These are phyloP conservation scores for Pseudopithomyces maydicus DNA, from an alignment of 2,329 filamentous ascomycete species.

Conservation along the genomic window DNA sequence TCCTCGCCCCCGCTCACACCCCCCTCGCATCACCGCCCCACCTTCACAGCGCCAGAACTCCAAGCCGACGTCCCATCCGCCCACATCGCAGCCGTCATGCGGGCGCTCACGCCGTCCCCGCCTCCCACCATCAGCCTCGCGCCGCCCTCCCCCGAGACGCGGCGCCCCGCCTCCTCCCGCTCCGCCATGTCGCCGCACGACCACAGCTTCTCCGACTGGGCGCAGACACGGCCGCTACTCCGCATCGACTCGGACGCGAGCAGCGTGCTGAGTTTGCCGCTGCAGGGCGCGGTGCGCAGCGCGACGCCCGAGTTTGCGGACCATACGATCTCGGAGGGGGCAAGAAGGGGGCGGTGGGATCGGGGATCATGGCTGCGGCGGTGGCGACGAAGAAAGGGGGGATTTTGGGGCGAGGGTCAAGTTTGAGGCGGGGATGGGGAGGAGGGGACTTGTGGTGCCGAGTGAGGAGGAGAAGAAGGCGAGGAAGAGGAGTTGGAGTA, in stretches of 20 bases:
- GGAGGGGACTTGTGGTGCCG: conserved; percentile 10
- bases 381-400: too few relatives aligned
- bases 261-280: conserved; percentile 28
- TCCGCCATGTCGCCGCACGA: conserved; percentile 5
- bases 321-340: conserved; percentile 12
- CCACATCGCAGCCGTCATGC: conserved; percentile 13
- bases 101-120: conserved; percentile 7
- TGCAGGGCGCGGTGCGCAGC: conserved; percentile 20
- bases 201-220: conserved; percentile 1
- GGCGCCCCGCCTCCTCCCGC: conserved; percentile 11
- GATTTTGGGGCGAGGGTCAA: conserved; percentile 20
- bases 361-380: too few relatives aligned
- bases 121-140: neutral
- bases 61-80: conserved; percentile 13
- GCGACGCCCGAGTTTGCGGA: conserved; percentile 21
- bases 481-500: conserved; percentile 36
- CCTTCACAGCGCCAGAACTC: conserved; percentile 1
- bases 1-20: conserved; percentile 1
- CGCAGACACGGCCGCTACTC: conserved; percentile 10
- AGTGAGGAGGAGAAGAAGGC: conserved; percentile 20
- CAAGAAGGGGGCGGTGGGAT: too few relatives aligned
- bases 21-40: neutral
- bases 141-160: neutral
- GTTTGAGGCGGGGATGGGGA: conserved; percentile 12
- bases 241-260: conserved; percentile 20